Evolutionary conservation across 306 rosid species (phyloP), one percentile per base, ranked within the genome.

Genomic region (Astragalus glycyphyllos): DNA sequence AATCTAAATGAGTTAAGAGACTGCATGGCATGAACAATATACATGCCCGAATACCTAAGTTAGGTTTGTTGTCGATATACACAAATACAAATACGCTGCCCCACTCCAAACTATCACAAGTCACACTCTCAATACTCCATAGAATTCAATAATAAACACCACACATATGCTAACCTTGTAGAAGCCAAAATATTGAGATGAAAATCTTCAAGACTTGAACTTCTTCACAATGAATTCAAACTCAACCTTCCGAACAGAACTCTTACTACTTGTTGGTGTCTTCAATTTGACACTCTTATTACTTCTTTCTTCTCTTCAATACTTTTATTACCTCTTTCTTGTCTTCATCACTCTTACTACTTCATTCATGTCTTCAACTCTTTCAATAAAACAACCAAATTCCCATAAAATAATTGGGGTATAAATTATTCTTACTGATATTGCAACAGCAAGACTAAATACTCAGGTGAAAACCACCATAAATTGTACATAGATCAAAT

Each of bases 351-450:
- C 88, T 84, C 85, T 84, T 73, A 78, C 57, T 88, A 91, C 92
- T 86, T 91, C 91, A 85, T 82, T 87, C 84, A 40, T 84, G 68
- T 84, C 94, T 89, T 89, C 96, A 81, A 81, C 77, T 81, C 92
- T 92, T 92, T 37, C 88, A 87, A 86, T 89, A 82, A 83, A 81
- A 81, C 87, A 87, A 74, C 86, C 90, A 88, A 82, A 85, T 72
- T 81, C 82, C 80, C 87, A 87, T 82, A 84, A 89, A 85, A 83
- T 15, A 32, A 85, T 64, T 61, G 78, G 47, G 81, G 68, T 69
- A 51, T 31, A 66, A 64, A 73, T 58, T 58, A 10, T 58, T 54
- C 4, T 66, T 71, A 59, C 26, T 26, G 11, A 68, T 31, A 79
- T 17, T 48, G 2, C 9, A 70, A 64, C 76, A 59, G 55, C 14